Evolutionary conservation across 176 grass and related monocot genomes (phyloP).

Genomic region (Lolium rigidum): DNA sequence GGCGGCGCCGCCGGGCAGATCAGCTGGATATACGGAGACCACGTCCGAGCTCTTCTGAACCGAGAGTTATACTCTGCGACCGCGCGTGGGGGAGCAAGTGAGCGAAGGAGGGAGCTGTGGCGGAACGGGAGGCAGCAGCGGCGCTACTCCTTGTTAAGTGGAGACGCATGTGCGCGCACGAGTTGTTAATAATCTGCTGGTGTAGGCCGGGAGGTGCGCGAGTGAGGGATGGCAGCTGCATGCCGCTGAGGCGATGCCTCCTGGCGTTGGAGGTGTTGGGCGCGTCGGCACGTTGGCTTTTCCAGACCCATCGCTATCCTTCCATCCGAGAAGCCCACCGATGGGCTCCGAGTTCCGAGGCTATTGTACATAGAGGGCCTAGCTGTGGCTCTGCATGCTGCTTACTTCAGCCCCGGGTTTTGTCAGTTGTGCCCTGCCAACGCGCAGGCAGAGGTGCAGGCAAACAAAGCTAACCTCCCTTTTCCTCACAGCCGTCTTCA

Average conservation of each 20-base stretch:
- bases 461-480: background rate
- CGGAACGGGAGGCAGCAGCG: conserved; percentile 18
- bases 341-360: conserved; percentile 51
- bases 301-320: background rate
- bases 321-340: background rate
- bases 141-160: background rate
- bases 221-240: too few relatives aligned
- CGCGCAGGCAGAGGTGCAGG: background rate
- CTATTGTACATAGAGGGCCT: too few relatives aligned
- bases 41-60: background rate
- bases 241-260: background rate
- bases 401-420: conserved; percentile 47
- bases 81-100: background rate
- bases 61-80: background rate
- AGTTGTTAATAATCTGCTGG: background rate
- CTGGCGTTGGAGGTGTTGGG: conserved; percentile 22
- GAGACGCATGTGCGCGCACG: conserved; percentile 7
- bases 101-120: background rate
- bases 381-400: background rate
- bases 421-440: conserved; percentile 26
- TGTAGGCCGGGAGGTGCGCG: too few relatives aligned
- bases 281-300: conserved; percentile 51
- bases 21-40: background rate
- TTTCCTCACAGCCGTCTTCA: too few relatives aligned
- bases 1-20: background rate